Evolutionary conservation across 1,284 basidiomycete genomes (phyloP), one percentile per base, ranked within the genome.

Genomic region (Trametes pubescens): DNA sequence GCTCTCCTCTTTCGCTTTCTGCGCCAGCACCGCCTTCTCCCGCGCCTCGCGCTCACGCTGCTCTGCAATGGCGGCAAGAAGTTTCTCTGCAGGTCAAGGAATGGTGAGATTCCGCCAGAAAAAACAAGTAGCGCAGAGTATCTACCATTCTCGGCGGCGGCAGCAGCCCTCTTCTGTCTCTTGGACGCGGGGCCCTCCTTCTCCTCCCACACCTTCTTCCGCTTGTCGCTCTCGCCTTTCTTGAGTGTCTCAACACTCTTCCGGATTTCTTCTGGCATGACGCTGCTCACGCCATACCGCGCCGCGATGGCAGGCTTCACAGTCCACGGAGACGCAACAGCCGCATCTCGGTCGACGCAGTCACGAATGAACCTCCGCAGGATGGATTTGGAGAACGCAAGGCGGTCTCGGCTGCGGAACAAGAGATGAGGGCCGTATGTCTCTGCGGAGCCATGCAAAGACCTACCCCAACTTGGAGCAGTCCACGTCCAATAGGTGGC

Each of bases 381-480:
- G 71, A 99, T 97, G 16, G 96, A 95, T 76, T 98, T 98, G 48
- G 95, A 97, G 79, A 98, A 99, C 22, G 93, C 90, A 38, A 96
- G 85, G 62, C 96, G 93, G 76, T 99, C 97, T 65, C 97, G 94
- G 74, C 94, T 96, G 69, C 58, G 65, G 35, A 4, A 43, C 21
- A 21, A 40, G n/a, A 8, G 48, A 40, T 64, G 43, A 32, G 59
- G 21, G 55, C 47, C 16, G 44, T 24, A 22, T 22, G 51, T 26
- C 13, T 29, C 49, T 4, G 29, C 11, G 53, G 46, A 56, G 52
- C 4, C 18, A 1, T 24, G 1, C 46, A 40, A n/a, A 14, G 48
- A 80, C 85, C 61, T 73, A 93, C 94, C 92, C 93, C 84, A 96
- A 91, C 70, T 86, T 84, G 61, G 84, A 82, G 66, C 90, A 92